Evolutionary conservation across 257 asterid genomes (phyloP).

Genomic region (Agastache rugosa): DNA sequence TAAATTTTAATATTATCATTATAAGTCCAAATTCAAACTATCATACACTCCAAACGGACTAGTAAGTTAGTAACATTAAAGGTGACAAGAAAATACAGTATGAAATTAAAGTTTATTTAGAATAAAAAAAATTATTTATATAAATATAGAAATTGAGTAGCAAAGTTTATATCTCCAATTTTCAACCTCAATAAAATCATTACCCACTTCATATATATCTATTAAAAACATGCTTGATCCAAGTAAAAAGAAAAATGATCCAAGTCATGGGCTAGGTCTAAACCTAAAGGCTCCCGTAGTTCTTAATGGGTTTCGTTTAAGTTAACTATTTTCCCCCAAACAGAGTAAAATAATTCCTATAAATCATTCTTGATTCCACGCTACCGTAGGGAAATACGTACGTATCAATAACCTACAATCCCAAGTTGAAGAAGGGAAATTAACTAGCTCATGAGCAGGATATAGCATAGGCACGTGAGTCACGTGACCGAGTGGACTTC

Average conservation of each 20-base stretch:
- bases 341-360: background rate
- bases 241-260: too few relatives aligned
- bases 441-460: constrained; percentile 32
- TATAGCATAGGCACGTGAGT: constrained; percentile 52
- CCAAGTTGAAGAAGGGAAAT: constrained; percentile 36
- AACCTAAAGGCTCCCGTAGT: background rate
- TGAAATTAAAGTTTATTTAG: background rate
- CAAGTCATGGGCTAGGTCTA: background rate
- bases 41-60: too few relatives aligned
- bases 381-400: constrained; percentile 19
- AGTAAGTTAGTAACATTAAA: too few relatives aligned
- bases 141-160: background rate
- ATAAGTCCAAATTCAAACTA: too few relatives aligned
- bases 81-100: background rate
- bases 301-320: background rate
- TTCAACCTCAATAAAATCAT: background rate
- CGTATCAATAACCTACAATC: background rate
- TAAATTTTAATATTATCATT: too few relatives aligned
- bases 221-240: background rate
- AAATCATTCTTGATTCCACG: constrained; percentile 30
- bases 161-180: background rate
- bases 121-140: too few relatives aligned
- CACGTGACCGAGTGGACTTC: constrained; percentile 54
- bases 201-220: background rate
- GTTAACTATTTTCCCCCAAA: background rate